These are phyloP conservation scores for Pyronema domesticum DNA, from an alignment of 495 filamentous ascomycete genomes.

Conservation along the genomic window DNA sequence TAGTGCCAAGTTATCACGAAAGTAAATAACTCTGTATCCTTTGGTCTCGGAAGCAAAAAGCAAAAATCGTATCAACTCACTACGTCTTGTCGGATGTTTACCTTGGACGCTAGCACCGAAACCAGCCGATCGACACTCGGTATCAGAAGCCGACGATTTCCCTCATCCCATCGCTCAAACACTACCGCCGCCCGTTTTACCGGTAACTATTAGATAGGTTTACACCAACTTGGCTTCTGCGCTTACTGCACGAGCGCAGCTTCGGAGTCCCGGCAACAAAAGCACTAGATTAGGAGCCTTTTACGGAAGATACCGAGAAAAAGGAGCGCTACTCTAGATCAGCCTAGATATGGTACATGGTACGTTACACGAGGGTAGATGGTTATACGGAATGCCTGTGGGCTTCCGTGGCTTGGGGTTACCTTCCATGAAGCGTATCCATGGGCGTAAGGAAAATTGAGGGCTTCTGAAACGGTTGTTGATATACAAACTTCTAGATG, in stretches of 20 bases:
- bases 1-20: too few species aligned
- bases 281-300: neutral
- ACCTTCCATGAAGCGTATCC: too few species aligned
- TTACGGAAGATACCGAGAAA: slow-evolving; percentile 1
- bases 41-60: too few species aligned
- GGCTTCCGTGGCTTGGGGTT: neutral
- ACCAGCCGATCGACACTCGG: neutral
- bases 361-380: neutral
- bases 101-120: too few species aligned
- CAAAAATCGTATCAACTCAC: too few species aligned
- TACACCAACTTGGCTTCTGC: neutral
- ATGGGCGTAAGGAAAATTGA: neutral
- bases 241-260: neutral
- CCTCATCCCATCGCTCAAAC: neutral
- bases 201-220: neutral
- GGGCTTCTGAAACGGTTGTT: neutral
- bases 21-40: too few species aligned
- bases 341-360: neutral
- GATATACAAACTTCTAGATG: neutral
- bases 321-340: neutral
- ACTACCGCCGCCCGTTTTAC: neutral
- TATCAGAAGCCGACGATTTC: neutral
- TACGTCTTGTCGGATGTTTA: too few species aligned
- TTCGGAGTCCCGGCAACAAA: too few species aligned
- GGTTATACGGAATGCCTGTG: neutral